A percentile compares a stretch with the other conserved stretches of the same genome.
These are phyloP conservation scores for Saccharomyces paradoxus DNA, from an alignment of 805 yeast species.

Conservation along the genomic window DNA sequence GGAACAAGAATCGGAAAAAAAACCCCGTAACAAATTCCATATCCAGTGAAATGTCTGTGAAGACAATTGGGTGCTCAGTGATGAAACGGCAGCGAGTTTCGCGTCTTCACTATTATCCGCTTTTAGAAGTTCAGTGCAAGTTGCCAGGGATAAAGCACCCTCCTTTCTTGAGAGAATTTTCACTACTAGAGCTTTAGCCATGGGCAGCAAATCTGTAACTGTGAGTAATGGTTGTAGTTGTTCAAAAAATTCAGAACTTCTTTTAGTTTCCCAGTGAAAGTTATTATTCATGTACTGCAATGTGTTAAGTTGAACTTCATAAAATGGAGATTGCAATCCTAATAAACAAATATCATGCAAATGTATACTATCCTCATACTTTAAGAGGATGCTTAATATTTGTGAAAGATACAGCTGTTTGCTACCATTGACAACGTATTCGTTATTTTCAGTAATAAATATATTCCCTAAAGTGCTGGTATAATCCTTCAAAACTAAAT, in stretches of 20 bases:
- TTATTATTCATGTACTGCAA: slow-evolving; percentile 27
- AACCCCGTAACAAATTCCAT: slow-evolving; percentile 7
- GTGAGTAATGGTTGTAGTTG: slow-evolving; percentile 22
- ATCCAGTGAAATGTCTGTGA: slow-evolving; percentile 6
- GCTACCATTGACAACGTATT: slow-evolving; percentile 37
- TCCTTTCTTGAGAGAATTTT: slow-evolving; percentile 24
- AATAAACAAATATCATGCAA: slow-evolving; percentile 26
- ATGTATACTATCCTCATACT: slow-evolving; percentile 11
- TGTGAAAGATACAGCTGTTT: slow-evolving; percentile 39
- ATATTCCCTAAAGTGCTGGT: slow-evolving; percentile 26
- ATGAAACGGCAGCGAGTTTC: slow-evolving; percentile 42
- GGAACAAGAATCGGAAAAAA: slow-evolving; percentile 18
- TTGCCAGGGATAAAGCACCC: slow-evolving; percentile 15
- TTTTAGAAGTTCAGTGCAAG: slow-evolving; percentile 20
- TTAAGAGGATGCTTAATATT: slow-evolving; percentile 28
- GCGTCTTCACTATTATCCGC: slow-evolving; percentile 37
- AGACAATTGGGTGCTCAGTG: slow-evolving; percentile 40
- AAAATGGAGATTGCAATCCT: slow-evolving; percentile 34
- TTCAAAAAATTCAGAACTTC: slow-evolving; percentile 5
- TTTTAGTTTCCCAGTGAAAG: not conserved
- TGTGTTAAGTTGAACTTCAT: slow-evolving; percentile 40
- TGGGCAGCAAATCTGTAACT: slow-evolving; percentile 32
- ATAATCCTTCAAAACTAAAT: not conserved
- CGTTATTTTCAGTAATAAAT: slow-evolving; percentile 29
- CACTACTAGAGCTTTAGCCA: slow-evolving; percentile 38